These are phyloP conservation scores for Xylaria longipes DNA, from an alignment of 495 filamentous ascomycete species.

Conservation along the genomic window DNA sequence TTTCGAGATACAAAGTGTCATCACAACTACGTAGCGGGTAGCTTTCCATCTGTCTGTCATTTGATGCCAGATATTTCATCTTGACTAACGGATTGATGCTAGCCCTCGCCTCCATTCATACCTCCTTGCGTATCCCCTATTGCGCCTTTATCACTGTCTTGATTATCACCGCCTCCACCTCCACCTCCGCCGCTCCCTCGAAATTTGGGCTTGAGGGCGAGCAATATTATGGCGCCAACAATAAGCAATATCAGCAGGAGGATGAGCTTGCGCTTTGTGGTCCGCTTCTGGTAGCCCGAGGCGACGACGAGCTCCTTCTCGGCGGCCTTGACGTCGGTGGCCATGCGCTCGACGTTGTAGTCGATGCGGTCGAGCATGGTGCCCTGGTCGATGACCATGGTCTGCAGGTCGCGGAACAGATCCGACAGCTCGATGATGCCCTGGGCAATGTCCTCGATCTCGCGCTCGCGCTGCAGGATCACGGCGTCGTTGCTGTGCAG, in stretches of 20 bases:
- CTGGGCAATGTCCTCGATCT: slow-evolving; percentile 96
- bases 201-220: slow-evolving; percentile 82
- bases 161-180: slow-evolving; percentile 3
- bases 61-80: background rate
- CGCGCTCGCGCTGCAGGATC: slow-evolving; percentile 92
- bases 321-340: slow-evolving; percentile 83
- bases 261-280: slow-evolving; percentile 89
- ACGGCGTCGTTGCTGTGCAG: slow-evolving; percentile 79
- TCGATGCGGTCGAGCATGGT: slow-evolving; percentile 98
- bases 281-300: slow-evolving; percentile 83
- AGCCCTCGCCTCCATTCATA: slow-evolving; percentile 9
- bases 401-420: slow-evolving; percentile 94
- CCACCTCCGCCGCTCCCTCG: slow-evolving; percentile 30
- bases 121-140: slow-evolving; percentile 6
- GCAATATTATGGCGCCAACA: slow-evolving; percentile 82
- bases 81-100: background rate
- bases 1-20: background rate
- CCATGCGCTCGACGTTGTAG: slow-evolving; percentile 96
- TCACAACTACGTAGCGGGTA: background rate
- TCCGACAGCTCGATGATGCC: slow-evolving; percentile 96
- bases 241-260: slow-evolving; percentile 84
- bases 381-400: slow-evolving; percentile 97
- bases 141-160: background rate
- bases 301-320: slow-evolving; percentile 90
- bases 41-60: background rate